phyloP scores from a whole-genome alignment of 192 early-diverging fungal genomes.

The Entomortierella beljakovae region DNA sequence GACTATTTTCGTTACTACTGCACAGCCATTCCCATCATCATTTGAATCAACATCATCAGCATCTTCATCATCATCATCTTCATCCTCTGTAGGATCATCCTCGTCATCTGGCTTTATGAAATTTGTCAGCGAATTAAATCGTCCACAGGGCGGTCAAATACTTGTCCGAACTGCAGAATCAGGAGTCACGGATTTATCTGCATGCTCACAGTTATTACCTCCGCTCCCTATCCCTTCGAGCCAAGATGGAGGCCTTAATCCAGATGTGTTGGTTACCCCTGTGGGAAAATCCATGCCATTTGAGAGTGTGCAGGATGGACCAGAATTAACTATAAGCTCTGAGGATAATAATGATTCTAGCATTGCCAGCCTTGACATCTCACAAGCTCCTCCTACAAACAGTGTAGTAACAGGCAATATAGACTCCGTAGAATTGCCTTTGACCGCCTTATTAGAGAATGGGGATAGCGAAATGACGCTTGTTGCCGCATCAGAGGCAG shows the following conservation, averaged over 20 bases:
- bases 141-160: conserved; percentile 7
- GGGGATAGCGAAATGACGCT: background rate
- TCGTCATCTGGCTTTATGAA: conserved; percentile 4
- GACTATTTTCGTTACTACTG: background rate
- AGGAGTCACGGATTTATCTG: background rate
- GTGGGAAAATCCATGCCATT: background rate
- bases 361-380: no score
- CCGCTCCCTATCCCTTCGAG: conserved; percentile 43
- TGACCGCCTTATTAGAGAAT: no score
- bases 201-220: conserved; percentile 20
- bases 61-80: conserved; percentile 16
- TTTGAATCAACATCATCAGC: conserved; percentile 20
- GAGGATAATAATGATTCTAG: no score
- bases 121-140: background rate
- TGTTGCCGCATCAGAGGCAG: background rate
- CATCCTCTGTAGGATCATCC: conserved; percentile 15
- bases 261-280: background rate
- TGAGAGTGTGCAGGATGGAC: background rate
- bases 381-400: no score
- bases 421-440: no score
- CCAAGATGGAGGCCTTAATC: background rate
- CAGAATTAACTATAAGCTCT: background rate
- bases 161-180: conserved; percentile 3
- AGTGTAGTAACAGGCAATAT: no score
- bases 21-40: background rate